Evolutionary conservation across 2,329 filamentous ascomycete species (phyloP).

Genomic region (Arthrobotrys megalospora): DNA sequence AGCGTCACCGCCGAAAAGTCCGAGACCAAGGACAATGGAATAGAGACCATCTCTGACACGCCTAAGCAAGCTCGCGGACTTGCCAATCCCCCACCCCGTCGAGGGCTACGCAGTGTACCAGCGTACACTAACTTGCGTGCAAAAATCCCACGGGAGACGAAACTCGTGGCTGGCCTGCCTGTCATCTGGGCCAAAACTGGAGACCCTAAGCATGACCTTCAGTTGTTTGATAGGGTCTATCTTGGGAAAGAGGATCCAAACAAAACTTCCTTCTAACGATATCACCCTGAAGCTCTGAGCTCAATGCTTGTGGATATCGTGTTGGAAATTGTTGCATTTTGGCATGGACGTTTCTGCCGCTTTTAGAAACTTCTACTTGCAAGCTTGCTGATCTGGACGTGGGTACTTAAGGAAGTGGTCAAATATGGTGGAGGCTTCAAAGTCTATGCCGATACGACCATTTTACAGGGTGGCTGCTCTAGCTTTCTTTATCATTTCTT

Average conservation of each 20-base stretch:
- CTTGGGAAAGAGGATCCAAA: constrained; percentile 25
- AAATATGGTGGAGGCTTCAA: not conserved
- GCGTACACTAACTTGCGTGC: constrained; percentile 7
- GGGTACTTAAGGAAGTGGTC: not conserved
- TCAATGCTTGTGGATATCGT: constrained; percentile 1
- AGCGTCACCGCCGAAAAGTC: not conserved
- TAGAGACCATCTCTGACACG: no score
- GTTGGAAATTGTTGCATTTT: constrained; percentile 50
- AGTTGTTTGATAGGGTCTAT: constrained; percentile 38
- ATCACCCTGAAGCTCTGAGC: not conserved
- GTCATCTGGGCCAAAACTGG: constrained; percentile 53
- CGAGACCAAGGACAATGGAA: not conserved
- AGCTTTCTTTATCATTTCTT: not conserved
- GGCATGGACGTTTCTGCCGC: constrained; percentile 2
- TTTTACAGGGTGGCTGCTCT: not conserved
- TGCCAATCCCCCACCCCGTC: not conserved
- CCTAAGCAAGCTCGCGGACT: not conserved
- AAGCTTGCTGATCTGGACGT: not conserved
- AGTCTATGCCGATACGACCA: not conserved
- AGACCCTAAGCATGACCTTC: constrained; percentile 27
- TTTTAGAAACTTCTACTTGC: not conserved
- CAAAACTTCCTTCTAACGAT: constrained; percentile 13
- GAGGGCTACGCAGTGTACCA: not conserved
- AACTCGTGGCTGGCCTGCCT: constrained; percentile 22
- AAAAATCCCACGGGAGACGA: constrained; percentile 5